Evolutionary conservation across 805 yeast species (phyloP), one percentile per base, ranked within the genome.

Genomic region (Myxozyma udenii): DNA sequence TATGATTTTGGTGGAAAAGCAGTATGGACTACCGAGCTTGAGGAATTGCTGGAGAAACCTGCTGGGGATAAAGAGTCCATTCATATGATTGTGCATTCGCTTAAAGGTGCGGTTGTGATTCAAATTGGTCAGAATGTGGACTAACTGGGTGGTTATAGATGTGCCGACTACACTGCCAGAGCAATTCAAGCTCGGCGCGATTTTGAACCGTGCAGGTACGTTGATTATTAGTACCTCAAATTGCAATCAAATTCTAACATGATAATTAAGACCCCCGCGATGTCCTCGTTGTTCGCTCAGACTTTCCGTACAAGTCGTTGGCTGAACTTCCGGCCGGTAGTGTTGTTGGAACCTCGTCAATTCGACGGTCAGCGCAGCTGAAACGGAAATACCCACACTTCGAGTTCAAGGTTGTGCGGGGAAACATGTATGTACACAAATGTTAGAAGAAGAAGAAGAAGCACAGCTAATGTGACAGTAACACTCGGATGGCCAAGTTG

Each of bases 1-100:
- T 93, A 91, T 68, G 80, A 95, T 3, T 93, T 93, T 70, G 98
- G 97, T 39, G 98, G 98, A 23, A 93, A 93, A 68, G 81, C 96
- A 0, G 69, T 93, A 22, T 93, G 98, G 98, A 93, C 98, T 2
- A 86, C 87, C 65, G 98, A 93, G 69, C 75, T 93, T 51, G 98
- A 93, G 70, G 83, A 82, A 22, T 71, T 89, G 44, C 72, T 91
- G 36, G 76, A 85, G 58, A 28, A 28, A 28, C 33, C 33, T 28
- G 33, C 77, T 41, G 75, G 81, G 23, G 90, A 84, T 25, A 74
- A 71, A 18, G 81, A 74, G 61, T 76, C 81, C 69, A 74, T 91
- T 44, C 97, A 93, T 67, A 72, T 91, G 70, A 84, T 93, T 65
- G 98, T 91, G 35, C 98, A 93, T 68, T 87, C 96, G 2, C 75